phyloP scores from a whole-genome alignment of 2,329 filamentous ascomycete genomes.

The Zelopaecilomyces penicillatus region DNA sequence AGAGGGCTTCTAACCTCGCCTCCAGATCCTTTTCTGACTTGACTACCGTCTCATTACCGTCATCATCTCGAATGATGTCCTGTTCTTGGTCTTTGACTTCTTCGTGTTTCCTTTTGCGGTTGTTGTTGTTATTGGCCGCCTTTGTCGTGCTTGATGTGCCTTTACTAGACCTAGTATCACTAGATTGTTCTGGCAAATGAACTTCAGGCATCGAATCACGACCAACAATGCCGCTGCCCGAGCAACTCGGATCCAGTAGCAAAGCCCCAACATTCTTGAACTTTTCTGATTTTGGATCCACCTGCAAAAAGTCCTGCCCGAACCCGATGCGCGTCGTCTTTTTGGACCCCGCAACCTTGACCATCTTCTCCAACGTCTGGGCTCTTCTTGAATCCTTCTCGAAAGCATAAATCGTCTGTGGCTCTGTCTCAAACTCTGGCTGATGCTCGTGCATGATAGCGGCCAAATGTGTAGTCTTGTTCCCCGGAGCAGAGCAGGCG shows the following conservation, averaged over 20 bases:
- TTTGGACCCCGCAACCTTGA: conserved; percentile 64
- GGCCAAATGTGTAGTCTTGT: conserved; percentile 92
- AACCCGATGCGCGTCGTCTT: conserved; percentile 57
- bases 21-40: conserved; percentile 48
- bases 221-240: conserved; percentile 88
- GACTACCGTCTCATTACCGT: conserved; percentile 46
- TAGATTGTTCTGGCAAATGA: conserved; percentile 41
- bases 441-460: conserved; percentile 52
- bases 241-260: conserved; percentile 88
- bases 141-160: conserved; percentile 6
- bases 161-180: conserved; percentile 2
- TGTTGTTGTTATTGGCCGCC: conserved; percentile 13
- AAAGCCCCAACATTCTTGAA: conserved; percentile 70
- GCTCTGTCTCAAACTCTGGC: conserved; percentile 24
- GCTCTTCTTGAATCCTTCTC: conserved; percentile 68
- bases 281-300: conserved; percentile 54
- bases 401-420: conserved; percentile 59
- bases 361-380: conserved; percentile 76
- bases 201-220: conserved; percentile 69
- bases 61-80: conserved; percentile 45
- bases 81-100: conserved; percentile 23
- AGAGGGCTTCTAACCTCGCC: conserved; percentile 62
- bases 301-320: conserved; percentile 73
- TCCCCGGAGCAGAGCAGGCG: conserved; percentile 88
- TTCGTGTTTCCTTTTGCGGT: conserved; percentile 39